A percentile compares a stretch with the other conserved stretches of the same genome.
These are phyloP conservation scores for Chaetomiaceae sp. DNA, from an alignment of 2,329 filamentous ascomycete species.

Conservation along the genomic window DNA sequence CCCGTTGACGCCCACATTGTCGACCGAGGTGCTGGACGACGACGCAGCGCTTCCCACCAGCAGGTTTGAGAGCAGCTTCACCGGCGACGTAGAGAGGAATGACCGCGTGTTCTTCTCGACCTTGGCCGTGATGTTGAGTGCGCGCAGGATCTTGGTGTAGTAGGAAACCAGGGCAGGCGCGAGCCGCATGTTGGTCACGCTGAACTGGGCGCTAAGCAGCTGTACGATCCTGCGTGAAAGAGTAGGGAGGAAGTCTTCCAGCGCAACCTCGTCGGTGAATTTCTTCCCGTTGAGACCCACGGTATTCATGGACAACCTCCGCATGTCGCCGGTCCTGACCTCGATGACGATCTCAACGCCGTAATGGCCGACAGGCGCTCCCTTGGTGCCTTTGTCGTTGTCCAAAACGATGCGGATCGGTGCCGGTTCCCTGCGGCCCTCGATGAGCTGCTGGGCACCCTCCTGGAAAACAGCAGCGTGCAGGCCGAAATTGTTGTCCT, in stretches of 20 bases:
- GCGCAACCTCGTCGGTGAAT: constrained; percentile 67
- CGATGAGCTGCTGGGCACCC: constrained; percentile 53
- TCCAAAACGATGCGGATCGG: constrained; percentile 69
- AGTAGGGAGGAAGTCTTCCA: constrained; percentile 67
- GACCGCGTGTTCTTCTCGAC: constrained; percentile 50
- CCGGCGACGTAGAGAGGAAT: constrained; percentile 75
- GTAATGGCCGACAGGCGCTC: constrained; percentile 59
- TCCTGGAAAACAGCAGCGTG: constrained; percentile 69
- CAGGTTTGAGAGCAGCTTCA: constrained; percentile 82
- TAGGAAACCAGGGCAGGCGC: constrained; percentile 67
- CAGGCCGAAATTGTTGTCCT: constrained; percentile 53
- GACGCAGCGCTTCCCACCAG: constrained; percentile 52
- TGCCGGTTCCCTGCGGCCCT: constrained; percentile 61
- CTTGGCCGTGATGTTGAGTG: constrained; percentile 57
- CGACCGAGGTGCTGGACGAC: constrained; percentile 35
- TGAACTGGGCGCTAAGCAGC: constrained; percentile 64
- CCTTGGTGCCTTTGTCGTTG: constrained; percentile 59
- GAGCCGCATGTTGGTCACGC: constrained; percentile 57
- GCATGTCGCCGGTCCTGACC: constrained; percentile 49
- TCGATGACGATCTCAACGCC: constrained; percentile 67
- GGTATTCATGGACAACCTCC: constrained; percentile 44
- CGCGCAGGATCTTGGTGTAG: constrained; percentile 70
- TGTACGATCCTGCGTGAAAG: constrained; percentile 69
- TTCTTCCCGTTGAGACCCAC: constrained; percentile 62
- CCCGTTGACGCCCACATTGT: constrained; percentile 23